Evolutionary conservation across 192 early-diverging fungal species (phyloP).

Genomic region (Powellomyces hirtus): DNA sequence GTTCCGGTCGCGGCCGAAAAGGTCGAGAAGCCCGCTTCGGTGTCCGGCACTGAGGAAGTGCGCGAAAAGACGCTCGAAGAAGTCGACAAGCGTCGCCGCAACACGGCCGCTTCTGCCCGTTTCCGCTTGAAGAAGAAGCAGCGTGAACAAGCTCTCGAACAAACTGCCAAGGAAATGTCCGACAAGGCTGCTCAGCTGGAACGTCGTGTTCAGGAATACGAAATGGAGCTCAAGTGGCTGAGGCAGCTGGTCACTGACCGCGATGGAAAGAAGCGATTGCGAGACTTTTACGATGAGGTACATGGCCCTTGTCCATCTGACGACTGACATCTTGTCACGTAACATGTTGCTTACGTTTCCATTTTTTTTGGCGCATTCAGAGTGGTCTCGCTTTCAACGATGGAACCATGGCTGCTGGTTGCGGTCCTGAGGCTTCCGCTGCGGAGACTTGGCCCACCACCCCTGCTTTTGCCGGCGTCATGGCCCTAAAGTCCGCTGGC

Average conservation of each 20-base stretch:
- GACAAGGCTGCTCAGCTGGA: conserved; percentile 71
- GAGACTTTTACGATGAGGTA: conserved; percentile 30
- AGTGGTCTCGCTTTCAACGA: conserved; percentile 12
- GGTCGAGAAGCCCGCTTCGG: too few species aligned
- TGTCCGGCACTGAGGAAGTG: too few species aligned
- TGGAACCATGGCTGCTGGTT: conserved; percentile 9
- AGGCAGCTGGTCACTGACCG: conserved; percentile 75
- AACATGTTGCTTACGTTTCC: neutral
- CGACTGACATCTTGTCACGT: neutral
- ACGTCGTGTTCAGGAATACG: conserved; percentile 67
- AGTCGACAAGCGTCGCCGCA: conserved; percentile 84
- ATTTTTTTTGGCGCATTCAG: neutral
- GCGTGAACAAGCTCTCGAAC: conserved; percentile 83
- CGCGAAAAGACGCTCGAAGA: conserved; percentile 16
- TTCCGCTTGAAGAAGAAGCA: conserved; percentile 96
- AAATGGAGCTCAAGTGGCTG: conserved; percentile 90
- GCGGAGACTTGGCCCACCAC: too few species aligned
- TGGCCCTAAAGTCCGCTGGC: too few species aligned
- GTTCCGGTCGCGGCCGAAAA: too few species aligned
- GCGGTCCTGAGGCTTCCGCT: conserved; percentile 4
- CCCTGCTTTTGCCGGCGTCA: too few species aligned
- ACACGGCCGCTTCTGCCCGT: conserved; percentile 91
- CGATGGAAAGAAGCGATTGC: conserved; percentile 28
- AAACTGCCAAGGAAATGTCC: conserved; percentile 74
- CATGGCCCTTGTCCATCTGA: neutral